Evolutionary conservation across 176 grass and related monocot genomes (phyloP), one percentile per base, ranked within the genome.

Genomic region (Poa annua): DNA sequence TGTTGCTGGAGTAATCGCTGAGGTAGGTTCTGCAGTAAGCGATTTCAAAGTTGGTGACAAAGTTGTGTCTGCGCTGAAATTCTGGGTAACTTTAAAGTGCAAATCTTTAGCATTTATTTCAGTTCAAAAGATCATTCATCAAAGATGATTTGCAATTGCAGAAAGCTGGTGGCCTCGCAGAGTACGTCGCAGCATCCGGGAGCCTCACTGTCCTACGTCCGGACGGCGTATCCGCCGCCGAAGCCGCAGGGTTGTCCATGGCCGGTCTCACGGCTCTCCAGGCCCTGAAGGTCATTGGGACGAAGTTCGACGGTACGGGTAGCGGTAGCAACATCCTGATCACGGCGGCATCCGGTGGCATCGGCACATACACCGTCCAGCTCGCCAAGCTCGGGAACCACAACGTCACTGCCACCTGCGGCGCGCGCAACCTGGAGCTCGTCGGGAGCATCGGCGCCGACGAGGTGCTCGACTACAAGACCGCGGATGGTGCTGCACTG

Each of bases 81-180:
- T 90, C 48, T 24, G 48, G 72, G 84, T 90, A 78, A 73, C 11
- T 54, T 13, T 32, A 1, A 41, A 20, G 32, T 1, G 22, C 22
- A 29, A 13, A 50, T 26, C 24, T 32, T 73, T 8, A 50, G 1
- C 13, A 26, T 32, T 48, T 44, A 54, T 11, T 39, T 77, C 54
- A 10, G 14, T 59, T 59, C 3, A 32, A 22, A 41, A 11, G 8
- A 72, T 32, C 70, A 49, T 50, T 73, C 15, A 73, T 17, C 24
- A 73, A 7, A 73, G 44, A 50, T 1, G 45, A 50, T 29, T 2
- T 38, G 51, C 3, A 22, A 57, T 4, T 48, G 25, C 83, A 89
- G 83, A 82, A 16, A 76, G 82, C 53, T 24, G 88, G 88, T 11
- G 88, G 88, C 17, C 83, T 89, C 11, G 83, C 88, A 10, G 78